A percentile compares a stretch with the other conserved stretches of the same genome.
Evolutionary conservation across 139 green algal species (phyloP).

Genomic region (Chlorella sp.): DNA sequence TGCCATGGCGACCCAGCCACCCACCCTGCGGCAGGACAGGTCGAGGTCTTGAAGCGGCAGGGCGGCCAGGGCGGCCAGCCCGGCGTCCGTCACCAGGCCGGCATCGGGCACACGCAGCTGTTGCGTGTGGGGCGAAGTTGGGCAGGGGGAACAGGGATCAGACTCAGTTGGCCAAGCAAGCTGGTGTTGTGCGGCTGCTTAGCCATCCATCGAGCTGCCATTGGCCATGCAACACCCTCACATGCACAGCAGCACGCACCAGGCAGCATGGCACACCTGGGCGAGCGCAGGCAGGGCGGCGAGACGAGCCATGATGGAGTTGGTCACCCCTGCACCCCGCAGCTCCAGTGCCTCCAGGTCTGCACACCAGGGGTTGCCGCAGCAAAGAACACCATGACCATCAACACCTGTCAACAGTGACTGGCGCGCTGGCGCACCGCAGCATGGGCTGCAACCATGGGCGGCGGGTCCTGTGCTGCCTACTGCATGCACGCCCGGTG

Average conservation of each 20-base stretch:
- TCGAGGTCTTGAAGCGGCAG: constrained; percentile 16
- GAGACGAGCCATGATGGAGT: constrained; percentile 7
- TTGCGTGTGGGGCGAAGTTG: background rate
- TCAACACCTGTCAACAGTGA: no score
- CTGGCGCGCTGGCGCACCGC: no score
- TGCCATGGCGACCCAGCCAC: no score
- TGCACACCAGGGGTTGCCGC: no score
- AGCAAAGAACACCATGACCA: no score
- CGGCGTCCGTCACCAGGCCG: background rate
- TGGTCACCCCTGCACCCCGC: background rate
- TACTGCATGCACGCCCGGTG: background rate
- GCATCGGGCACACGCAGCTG: constrained; percentile 24
- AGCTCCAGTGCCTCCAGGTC: constrained; percentile 3
- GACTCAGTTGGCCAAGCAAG: background rate
- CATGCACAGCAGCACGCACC: background rate
- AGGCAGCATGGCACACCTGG: background rate
- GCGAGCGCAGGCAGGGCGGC: background rate
- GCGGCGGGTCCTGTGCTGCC: no score
- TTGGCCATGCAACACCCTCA: no score
- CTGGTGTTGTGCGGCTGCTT: background rate
- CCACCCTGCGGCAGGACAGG: constrained; percentile 6
- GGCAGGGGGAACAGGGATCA: background rate
- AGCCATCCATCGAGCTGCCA: no score
- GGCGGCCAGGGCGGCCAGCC: background rate
- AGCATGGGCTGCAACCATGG: no score